phyloP scores from a whole-genome alignment of 2,329 filamentous ascomycete genomes.

The Colletotrichum falcatum region DNA sequence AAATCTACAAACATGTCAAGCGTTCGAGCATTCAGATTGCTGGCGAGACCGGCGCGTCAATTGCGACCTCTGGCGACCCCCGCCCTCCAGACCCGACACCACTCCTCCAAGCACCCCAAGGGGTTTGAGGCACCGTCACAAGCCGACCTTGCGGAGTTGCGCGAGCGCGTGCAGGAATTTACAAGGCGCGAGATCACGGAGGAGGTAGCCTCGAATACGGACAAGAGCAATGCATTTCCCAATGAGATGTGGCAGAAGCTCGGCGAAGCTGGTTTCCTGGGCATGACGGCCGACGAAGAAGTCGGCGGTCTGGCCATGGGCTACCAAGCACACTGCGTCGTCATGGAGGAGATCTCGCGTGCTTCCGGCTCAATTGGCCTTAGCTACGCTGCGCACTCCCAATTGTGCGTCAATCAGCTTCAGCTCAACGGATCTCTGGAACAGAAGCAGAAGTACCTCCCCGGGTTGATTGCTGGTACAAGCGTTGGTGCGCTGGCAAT shows the following conservation, averaged over 20 bases:
- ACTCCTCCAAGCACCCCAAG: conserved; percentile 71
- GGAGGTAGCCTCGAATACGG: conserved; percentile 84
- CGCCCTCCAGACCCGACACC: conserved; percentile 53
- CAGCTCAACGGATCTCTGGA: conserved; percentile 85
- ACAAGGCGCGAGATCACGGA: conserved; percentile 87
- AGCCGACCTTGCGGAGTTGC: conserved; percentile 82
- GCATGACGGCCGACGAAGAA: conserved; percentile 92
- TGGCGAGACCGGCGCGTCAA: conserved; percentile 50
- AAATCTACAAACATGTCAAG: conserved; percentile 52
- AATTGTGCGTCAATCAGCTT: conserved; percentile 96
- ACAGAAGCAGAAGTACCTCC: conserved; percentile 86
- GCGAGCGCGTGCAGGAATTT: conserved; percentile 90
- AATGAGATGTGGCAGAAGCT: conserved; percentile 93
- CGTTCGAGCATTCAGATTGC: conserved; percentile 53
- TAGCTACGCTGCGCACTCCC: conserved; percentile 95
- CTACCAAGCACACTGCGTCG: conserved; percentile 95
- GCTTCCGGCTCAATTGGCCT: conserved; percentile 87
- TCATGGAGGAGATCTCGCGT: conserved; percentile 94
- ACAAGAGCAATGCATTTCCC: conserved; percentile 89
- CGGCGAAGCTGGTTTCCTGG: conserved; percentile 90
- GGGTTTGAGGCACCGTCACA: conserved; percentile 76
- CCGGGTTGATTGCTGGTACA: conserved; percentile 82
- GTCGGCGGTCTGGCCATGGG: conserved; percentile 92
- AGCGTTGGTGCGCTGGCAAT: conserved; percentile 91
- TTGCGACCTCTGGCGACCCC: conserved; percentile 49